Evolutionary conservation across 176 grass and related monocot genomes (phyloP).

Genomic region (Panicum miliaceum): DNA sequence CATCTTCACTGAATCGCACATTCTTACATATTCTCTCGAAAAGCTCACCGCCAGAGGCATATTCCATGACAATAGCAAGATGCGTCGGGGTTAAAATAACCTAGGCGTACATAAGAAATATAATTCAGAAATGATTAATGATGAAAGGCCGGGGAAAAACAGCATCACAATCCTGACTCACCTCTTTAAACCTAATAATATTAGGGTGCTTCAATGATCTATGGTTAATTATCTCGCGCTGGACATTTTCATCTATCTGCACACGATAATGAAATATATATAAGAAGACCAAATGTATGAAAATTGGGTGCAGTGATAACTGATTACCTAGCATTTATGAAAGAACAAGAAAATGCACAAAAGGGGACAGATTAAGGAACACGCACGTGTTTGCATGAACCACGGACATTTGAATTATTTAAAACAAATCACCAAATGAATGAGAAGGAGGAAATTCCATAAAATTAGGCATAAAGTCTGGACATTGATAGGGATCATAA

Average conservation of each 20-base stretch:
- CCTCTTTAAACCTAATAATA: conserved; percentile 99
- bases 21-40: conserved; percentile 96
- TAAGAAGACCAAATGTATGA: conserved; percentile 18
- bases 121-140: conserved; percentile 20
- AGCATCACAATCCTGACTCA: conserved; percentile 38
- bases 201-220: conserved; percentile 97
- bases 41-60: conserved; percentile 95
- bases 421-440: conserved; percentile 25
- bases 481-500: conserved; percentile 5
- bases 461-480: background rate
- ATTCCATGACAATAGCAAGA: conserved; percentile 99
- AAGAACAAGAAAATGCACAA: background rate
- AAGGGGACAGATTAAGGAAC: conserved; percentile 9
- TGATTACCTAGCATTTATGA: background rate
- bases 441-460: background rate
- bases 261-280: conserved; percentile 47
- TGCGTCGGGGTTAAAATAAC: conserved; percentile 99
- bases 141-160: background rate
- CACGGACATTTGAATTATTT: conserved; percentile 9
- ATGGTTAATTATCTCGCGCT: conserved; percentile 99
- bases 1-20: conserved; percentile 91
- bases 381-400: background rate
- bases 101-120: conserved; percentile 41
- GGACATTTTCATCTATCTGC: conserved; percentile 99
- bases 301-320: background rate